Evolutionary conservation across 139 green algal species (phyloP).

Genomic region (Tetradesmus obliquus): DNA sequence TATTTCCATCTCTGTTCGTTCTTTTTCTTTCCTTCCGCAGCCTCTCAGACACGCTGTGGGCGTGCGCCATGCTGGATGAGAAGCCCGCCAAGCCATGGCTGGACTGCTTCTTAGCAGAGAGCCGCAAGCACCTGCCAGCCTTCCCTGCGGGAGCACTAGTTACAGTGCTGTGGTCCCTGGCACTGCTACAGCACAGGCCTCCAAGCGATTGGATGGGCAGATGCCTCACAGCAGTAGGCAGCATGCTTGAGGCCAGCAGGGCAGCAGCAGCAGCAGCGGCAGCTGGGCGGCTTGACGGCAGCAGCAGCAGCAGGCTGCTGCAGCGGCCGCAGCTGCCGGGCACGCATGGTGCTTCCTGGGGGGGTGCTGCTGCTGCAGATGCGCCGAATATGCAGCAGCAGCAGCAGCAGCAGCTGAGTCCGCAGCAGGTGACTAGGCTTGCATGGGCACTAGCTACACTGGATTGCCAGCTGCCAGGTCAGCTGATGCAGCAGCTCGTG

Average conservation of each 20-base stretch:
- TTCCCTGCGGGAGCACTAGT: not conserved
- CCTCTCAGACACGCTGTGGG: conserved; percentile 32
- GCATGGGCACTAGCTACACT: conserved; percentile 36
- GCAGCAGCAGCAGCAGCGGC: conserved; percentile 5
- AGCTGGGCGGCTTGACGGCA: not conserved
- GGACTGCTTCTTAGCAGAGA: conserved; percentile 9
- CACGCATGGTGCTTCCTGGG: not conserved
- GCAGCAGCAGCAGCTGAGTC: not conserved
- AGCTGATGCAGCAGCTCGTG: conserved; percentile 13
- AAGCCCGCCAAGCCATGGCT: conserved; percentile 38
- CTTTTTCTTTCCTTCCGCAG: not conserved
- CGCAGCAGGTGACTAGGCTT: not conserved
- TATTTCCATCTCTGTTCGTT: not conserved
- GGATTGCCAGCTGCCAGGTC: conserved; percentile 7
- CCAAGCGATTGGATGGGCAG: conserved; percentile 24
- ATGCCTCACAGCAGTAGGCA: not conserved
- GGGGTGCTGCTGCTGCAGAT: not conserved
- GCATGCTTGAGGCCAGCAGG: not conserved
- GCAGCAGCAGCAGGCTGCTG: not conserved
- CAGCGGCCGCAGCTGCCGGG: not conserved
- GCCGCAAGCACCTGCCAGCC: conserved; percentile 17
- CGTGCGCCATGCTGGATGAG: conserved; percentile 46
- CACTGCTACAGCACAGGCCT: conserved; percentile 40
- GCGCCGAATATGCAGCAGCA: not conserved
- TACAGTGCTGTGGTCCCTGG: conserved; percentile 26